Percentiles rank a stretch among this genome's conserved stretches.
Conservation (phyloP, 371 early-diverging fungal genomes). For the Chytridiales sp. region DNA sequence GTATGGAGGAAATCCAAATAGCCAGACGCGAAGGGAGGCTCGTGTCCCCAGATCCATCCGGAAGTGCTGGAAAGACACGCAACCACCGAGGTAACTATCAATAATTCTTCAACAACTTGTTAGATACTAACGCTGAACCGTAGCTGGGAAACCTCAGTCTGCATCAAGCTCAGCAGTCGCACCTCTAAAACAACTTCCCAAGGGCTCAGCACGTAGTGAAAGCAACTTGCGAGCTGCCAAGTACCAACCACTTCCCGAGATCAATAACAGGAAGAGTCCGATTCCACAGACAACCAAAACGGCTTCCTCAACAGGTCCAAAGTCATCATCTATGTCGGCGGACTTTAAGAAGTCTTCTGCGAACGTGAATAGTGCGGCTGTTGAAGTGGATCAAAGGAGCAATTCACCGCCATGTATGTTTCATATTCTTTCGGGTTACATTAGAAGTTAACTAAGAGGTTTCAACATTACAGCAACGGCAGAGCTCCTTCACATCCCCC, state of each 20-base stretch:
- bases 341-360: too few species aligned
- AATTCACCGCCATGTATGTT: slow-evolving; percentile 5
- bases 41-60: too few species aligned
- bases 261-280: background rate
- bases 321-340: too few species aligned
- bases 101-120: too few species aligned
- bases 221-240: slow-evolving; percentile 4
- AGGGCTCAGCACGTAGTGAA: background rate
- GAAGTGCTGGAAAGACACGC: too few species aligned
- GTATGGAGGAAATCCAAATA: slow-evolving; percentile 18
- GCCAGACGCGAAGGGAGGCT: slow-evolving; percentile 29
- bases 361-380: background rate
- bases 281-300: too few species aligned
- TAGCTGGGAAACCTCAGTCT: too few species aligned
- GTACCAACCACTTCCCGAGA: slow-evolving; percentile 13
- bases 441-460: background rate
- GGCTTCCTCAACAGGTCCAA: too few species aligned
- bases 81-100: too few species aligned
- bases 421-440: background rate
- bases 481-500: slow-evolving; percentile 11
- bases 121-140: too few species aligned
- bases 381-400: slow-evolving; percentile 6
- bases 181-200: background rate
- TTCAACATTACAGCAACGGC: slow-evolving; percentile 4
- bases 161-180: too few species aligned